These are phyloP conservation scores for Neonothopanus nambi DNA, from an alignment of 1,284 basidiomycete species.

Conservation along the genomic window DNA sequence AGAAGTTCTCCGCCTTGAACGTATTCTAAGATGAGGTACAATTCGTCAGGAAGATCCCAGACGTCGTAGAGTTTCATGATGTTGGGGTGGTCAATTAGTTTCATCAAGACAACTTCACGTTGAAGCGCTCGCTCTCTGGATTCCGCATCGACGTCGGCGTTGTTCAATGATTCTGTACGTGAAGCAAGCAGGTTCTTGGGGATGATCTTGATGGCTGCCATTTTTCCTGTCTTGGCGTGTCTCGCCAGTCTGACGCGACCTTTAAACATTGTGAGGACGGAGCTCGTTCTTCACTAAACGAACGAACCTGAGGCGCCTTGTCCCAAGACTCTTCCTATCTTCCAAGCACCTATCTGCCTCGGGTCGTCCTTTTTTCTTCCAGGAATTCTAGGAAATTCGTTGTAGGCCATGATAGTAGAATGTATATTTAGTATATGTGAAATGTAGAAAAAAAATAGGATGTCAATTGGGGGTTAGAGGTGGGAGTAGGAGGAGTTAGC, in stretches of 20 bases:
- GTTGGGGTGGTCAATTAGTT: constrained; percentile 97
- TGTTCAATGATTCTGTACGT: constrained; percentile 64
- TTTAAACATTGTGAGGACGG: constrained; percentile 30
- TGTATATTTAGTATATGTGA: constrained; percentile 9
- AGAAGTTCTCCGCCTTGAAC: constrained; percentile 97
- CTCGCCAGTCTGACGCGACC: constrained; percentile 92
- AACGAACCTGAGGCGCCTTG: constrained; percentile 84
- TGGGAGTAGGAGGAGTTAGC: constrained; percentile 1
- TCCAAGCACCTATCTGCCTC: constrained; percentile 90
- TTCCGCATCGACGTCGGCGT: constrained; percentile 67
- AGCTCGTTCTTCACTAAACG: neutral
- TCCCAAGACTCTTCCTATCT: constrained; percentile 91
- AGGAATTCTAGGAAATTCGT: constrained; percentile 25
- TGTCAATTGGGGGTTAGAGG: constrained; percentile 7
- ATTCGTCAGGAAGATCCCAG: constrained; percentile 91
- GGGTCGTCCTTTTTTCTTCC: constrained; percentile 50
- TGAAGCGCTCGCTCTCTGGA: constrained; percentile 82
- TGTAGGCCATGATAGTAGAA: constrained; percentile 25
- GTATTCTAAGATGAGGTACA: constrained; percentile 96
- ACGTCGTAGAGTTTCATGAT: constrained; percentile 95
- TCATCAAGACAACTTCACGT: constrained; percentile 99
- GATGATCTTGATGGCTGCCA: constrained; percentile 96
- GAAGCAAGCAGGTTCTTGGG: constrained; percentile 80
- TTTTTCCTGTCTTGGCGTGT: constrained; percentile 85
- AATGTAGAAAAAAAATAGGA: constrained; percentile 9